phyloP scores from a whole-genome alignment of 2,329 filamentous ascomycete genomes.

The Calonectria ilicicola region DNA sequence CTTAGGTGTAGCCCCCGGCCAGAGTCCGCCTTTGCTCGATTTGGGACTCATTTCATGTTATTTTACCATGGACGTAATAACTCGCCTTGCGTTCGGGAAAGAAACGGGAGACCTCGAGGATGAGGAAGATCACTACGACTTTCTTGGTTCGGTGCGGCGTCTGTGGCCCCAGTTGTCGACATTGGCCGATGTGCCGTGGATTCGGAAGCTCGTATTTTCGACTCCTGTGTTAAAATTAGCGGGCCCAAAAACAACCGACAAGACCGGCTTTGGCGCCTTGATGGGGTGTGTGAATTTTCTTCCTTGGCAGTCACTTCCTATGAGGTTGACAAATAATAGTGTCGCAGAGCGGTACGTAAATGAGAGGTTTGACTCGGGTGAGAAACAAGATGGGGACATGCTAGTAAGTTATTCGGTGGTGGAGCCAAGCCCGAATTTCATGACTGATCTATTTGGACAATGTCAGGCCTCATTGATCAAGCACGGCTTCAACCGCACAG shows the following conservation, averaged over 20 bases:
- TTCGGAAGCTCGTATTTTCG: background rate
- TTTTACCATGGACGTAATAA: background rate
- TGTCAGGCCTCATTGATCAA: background rate
- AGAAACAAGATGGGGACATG: background rate
- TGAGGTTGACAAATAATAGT: background rate
- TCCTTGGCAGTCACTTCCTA: background rate
- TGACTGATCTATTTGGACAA: background rate
- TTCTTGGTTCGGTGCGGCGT: background rate
- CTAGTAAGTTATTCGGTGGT: background rate
- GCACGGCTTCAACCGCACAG: background rate
- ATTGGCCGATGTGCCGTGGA: background rate
- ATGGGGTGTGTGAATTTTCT: background rate
- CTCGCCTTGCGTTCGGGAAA: background rate
- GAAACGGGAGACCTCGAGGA: background rate
- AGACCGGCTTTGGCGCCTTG: background rate
- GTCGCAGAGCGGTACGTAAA: background rate
- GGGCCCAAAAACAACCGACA: background rate
- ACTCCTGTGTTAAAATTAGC: background rate
- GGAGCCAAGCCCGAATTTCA: background rate
- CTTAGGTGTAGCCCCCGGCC: background rate
- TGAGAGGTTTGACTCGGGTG: background rate
- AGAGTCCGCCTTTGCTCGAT: background rate
- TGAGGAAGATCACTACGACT: background rate
- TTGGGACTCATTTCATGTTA: background rate
- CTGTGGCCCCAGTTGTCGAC: background rate